Conservation (phyloP, 2,329 filamentous ascomycete genomes). For the Penicillium glabrum region DNA sequence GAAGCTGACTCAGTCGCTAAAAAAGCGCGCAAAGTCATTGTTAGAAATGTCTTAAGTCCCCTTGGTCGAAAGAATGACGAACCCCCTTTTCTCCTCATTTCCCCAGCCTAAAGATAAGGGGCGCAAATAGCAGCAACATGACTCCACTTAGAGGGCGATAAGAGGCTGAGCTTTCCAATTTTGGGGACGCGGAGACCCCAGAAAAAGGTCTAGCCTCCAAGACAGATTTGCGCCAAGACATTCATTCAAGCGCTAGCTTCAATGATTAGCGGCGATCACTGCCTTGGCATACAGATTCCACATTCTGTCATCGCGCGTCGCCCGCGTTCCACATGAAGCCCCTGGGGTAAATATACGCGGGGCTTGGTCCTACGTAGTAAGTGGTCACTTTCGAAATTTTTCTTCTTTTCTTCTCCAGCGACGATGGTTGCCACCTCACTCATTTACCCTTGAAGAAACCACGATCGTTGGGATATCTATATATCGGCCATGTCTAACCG, state of each 20-base stretch:
- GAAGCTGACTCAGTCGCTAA: background rate
- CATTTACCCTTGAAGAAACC: constrained; percentile 13
- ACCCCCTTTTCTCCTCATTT: background rate
- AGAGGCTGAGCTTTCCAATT: background rate
- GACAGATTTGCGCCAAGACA: constrained; percentile 14
- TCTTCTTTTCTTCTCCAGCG: background rate
- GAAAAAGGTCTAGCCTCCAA: constrained; percentile 5
- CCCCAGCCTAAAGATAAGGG: background rate
- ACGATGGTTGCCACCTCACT: constrained; percentile 16
- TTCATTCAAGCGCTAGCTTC: constrained; percentile 19
- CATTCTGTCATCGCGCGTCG: constrained; percentile 29
- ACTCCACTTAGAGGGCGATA: background rate
- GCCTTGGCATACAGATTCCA: constrained; percentile 20
- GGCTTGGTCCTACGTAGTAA: constrained; percentile 22
- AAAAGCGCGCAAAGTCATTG: background rate
- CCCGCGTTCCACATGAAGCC: constrained; percentile 24
- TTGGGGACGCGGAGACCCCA: background rate
- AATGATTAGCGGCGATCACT: constrained; percentile 27
- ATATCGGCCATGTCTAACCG: constrained; percentile 17
- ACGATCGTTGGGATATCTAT: constrained; percentile 5
- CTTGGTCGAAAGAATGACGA: background rate
- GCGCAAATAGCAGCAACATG: background rate
- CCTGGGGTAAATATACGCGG: constrained; percentile 26
- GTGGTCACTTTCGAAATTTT: constrained; percentile 19
- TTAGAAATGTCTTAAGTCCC: background rate